Evolutionary conservation across 371 early-diverging fungal genomes (phyloP).

Genomic region (Batkoa obscura): DNA sequence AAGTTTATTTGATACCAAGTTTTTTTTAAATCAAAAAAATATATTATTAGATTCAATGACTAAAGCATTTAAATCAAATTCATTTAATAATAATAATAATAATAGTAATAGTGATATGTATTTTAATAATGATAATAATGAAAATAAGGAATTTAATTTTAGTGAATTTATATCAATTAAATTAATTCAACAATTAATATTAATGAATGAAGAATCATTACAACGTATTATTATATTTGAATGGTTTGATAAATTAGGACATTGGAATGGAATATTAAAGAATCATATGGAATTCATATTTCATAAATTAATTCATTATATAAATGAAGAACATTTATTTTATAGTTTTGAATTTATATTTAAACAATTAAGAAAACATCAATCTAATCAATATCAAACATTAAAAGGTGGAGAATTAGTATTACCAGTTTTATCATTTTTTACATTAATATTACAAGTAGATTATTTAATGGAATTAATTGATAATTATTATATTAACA

Average conservation of each 20-base stretch:
- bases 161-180: background rate
- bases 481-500: background rate
- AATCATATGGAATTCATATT: background rate
- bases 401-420: background rate
- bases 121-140: background rate
- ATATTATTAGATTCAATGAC: background rate
- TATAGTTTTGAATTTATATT: background rate
- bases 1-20: too few species aligned
- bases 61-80: background rate
- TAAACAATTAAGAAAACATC: background rate
- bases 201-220: background rate
- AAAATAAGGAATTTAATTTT: background rate
- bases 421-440: background rate
- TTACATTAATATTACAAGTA: background rate
- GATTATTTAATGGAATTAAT: background rate
- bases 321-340: background rate
- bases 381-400: background rate
- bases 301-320: background rate
- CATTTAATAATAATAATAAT: too few species aligned
- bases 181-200: background rate
- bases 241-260: background rate
- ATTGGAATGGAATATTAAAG: background rate
- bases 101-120: too few species aligned
- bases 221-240: background rate
- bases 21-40: too few species aligned